Conservation (phyloP, 495 filamentous ascomycete species). For the Daldinia childiae region DNA sequence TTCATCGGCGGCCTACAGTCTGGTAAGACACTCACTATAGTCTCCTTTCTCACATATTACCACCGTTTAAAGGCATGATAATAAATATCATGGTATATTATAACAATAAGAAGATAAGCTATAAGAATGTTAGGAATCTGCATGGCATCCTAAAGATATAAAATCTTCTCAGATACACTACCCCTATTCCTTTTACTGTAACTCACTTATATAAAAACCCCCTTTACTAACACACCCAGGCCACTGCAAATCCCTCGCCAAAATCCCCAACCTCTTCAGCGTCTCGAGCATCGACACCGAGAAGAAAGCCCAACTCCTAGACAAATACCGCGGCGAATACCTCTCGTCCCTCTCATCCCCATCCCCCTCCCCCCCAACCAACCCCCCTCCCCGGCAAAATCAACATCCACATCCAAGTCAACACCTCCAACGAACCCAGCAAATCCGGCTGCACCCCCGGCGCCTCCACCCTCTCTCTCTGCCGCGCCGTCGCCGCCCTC, state of each 20-base stretch:
- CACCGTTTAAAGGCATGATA: too few relatives aligned
- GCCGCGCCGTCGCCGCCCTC: conserved; percentile 70
- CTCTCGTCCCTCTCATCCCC: conserved; percentile 39
- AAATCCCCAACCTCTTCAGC: conserved; percentile 89
- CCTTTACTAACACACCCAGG: conserved; percentile 59
- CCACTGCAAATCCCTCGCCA: conserved; percentile 88
- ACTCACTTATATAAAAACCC: too few relatives aligned
- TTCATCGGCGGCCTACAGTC: conserved; percentile 92
- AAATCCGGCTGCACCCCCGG: conserved; percentile 84
- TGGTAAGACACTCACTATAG: conserved; percentile 43
- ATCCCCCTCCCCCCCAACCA: neutral
- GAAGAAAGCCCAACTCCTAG: conserved; percentile 85
- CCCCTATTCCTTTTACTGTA: too few relatives aligned
- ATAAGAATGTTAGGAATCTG: too few relatives aligned
- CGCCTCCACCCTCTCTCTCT: conserved; percentile 65
- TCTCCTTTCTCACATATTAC: too few relatives aligned
- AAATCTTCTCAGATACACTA: too few relatives aligned
- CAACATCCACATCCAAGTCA: conserved; percentile 89
- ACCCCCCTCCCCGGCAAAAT: conserved; percentile 56
- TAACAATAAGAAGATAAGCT: too few relatives aligned
- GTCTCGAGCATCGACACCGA: conserved; percentile 87
- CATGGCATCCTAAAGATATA: too few relatives aligned
- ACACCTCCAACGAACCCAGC: conserved; percentile 87
- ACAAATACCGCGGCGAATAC: conserved; percentile 75
- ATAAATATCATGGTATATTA: too few relatives aligned